Evolutionary conservation across 176 grass and related monocot species (phyloP), one percentile per base, ranked within the genome.

Genomic region (Avena insularis): DNA sequence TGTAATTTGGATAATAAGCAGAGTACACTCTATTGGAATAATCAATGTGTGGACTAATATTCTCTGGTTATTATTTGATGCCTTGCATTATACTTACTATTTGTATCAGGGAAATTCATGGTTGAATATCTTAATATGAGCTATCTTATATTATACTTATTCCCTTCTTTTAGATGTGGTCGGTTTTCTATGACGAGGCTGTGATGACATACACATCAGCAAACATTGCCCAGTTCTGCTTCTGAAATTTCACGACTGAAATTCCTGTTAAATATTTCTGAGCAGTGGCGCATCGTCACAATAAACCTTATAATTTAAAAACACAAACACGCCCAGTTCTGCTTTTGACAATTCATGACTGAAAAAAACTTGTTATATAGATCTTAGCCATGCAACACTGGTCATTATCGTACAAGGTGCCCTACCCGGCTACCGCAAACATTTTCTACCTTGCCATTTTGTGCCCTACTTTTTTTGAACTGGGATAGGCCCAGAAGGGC

Each of bases 41-140:
- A 49, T 27, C 84, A 50, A 86, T 36, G 20, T 84, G 86, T 95
- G 86, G 89, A 91, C 70, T 17, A 64, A 87, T 68, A 93, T 66
- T 86, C 93, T 91, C 91, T 38, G 80, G 80, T 91, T 93, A 91
- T 93, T 93, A 70, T 81, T 88, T 91, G 83, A 95, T 95, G 91
- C 88, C 51, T 68, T 87, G 36, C 13, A 71, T 2, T 69, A 9
- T 2, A 71, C 16, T 1, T 21, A 12, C 3, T 48, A 0, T 47
- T 31, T 0, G 4, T 16, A 33, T 33, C 2, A 33, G 33, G 83
- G 55, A 79, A 76, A 84, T 87, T n/a, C 73, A 89, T 89, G 84
- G 87, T 91, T 91, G 92, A 94, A 87, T 94, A 91, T 91, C 89
- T 89, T 89, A 54, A 91, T 91, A 87, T 94, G 92, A 94, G 57